Base-by-base conservation (phyloP, 441 rosid genomes). In the Erodium trifolium region DNA sequence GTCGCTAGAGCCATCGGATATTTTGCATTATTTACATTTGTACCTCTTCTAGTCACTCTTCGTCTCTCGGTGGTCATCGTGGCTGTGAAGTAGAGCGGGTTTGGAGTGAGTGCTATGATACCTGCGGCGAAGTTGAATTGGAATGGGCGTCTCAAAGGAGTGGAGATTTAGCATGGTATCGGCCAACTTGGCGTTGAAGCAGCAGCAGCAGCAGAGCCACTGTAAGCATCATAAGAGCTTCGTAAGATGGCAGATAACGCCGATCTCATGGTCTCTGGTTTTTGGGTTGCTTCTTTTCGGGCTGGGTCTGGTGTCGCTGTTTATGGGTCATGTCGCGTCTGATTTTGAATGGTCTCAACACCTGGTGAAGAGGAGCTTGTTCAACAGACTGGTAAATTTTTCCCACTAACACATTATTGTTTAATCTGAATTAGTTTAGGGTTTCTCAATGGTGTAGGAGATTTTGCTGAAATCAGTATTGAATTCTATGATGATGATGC, bases 271-370 rank as follows among this genome's bases (percentile, higher is more conserved):
- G 95, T 75, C 96, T 73, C 75, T 88, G 51, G 79, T 88, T 6
- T 94, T 96, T 69, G 99, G 99, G 23, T 49, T 85, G 75, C 80
- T 94, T 97, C 88, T 94, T 53, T 94, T 94, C 76, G 79, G 78
- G 63, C 74, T 94, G 72, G 99, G 99, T 2, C 79, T 90, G 80
- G 88, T 92, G 71, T 94, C 98, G 43, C 90, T 94, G 51, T 88
- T 92, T 78, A 88, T 96, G 2, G 97, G 99, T 59, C 98, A 94
- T 67, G 88, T 88, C 35, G 98, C 83, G 2, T 94, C 99, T 39
- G 92, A 92, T 86, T 91, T 94, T 62, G 99, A 94, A 68, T 92
- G 98, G 97, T 94, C 98, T 67, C 96, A 85, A 79, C 86, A 84
- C 79, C 71, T 93, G 78, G 86, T 75, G 59, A 86, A 85, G 71